These are phyloP conservation scores for Rhizopus arrhizus DNA, from an alignment of 371 early-diverging fungal species.

Conservation along the genomic window DNA sequence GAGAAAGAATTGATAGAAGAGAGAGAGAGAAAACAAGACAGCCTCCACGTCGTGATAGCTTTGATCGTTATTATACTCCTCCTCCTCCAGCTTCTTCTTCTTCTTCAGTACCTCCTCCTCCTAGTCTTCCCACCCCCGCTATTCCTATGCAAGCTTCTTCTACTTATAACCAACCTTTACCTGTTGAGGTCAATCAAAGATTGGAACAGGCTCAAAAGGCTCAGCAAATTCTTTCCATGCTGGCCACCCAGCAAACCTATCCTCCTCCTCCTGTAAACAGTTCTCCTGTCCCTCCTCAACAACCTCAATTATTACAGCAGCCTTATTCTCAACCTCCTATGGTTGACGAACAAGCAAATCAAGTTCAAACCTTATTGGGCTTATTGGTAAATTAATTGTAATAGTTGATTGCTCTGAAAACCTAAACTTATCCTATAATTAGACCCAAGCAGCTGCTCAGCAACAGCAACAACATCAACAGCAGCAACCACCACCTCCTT, in stretches of 20 bases:
- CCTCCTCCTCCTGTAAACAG: background rate
- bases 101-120: background rate
- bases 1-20: slow-evolving; percentile 20
- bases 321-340: slow-evolving; percentile 21
- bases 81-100: too few species aligned
- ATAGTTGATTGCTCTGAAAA: background rate
- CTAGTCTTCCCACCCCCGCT: background rate
- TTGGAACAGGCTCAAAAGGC: slow-evolving; percentile 40
- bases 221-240: slow-evolving; percentile 29
- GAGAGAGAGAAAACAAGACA: slow-evolving; percentile 2
- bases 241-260: slow-evolving; percentile 10
- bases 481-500: background rate
- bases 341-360: slow-evolving; percentile 27
- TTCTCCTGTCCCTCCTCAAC: background rate
- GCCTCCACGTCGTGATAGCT: slow-evolving; percentile 3
- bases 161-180: slow-evolving; percentile 2
- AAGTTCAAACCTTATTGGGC: slow-evolving; percentile 30
- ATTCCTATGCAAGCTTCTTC: slow-evolving; percentile 1
- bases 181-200: slow-evolving; percentile 14
- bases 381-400: slow-evolving; percentile 24
- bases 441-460: slow-evolving; percentile 32
- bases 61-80: slow-evolving; percentile 12
- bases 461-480: slow-evolving; percentile 20
- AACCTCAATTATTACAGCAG: slow-evolving; percentile 2
- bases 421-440: background rate